phyloP scores from a whole-genome alignment of 2,329 filamentous ascomycete genomes.

The Hymenoscyphus occultus region DNA sequence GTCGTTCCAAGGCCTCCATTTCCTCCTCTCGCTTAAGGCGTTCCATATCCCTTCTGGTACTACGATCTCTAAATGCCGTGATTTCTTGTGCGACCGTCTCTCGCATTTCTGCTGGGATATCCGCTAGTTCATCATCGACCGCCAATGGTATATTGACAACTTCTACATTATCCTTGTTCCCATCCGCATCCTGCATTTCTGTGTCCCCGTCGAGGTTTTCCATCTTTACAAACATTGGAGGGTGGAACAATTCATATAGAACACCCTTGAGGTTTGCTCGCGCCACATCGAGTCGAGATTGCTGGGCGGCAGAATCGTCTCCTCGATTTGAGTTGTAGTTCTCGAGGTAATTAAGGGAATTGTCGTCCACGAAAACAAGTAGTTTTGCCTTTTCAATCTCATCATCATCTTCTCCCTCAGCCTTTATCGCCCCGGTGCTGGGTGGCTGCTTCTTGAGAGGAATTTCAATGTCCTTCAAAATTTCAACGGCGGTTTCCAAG shows the following conservation, averaged over 20 bases:
- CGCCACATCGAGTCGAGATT: conserved; percentile 68
- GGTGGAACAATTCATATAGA: conserved; percentile 70
- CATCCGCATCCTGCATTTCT: conserved; percentile 62
- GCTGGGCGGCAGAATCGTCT: conserved; percentile 58
- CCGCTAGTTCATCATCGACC: conserved; percentile 87
- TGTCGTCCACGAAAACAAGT: conserved; percentile 75
- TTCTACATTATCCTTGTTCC: conserved; percentile 66
- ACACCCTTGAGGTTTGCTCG: conserved; percentile 65
- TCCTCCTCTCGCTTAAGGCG: conserved; percentile 87
- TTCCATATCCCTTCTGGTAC: conserved; percentile 83
- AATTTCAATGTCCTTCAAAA: conserved; percentile 77
- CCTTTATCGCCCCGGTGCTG: conserved; percentile 41
- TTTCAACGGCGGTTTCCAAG: conserved; percentile 77
- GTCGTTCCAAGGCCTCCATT: conserved; percentile 80
- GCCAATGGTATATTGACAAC: conserved; percentile 86
- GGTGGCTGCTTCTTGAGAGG: conserved; percentile 72
- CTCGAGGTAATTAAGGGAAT: conserved; percentile 80
- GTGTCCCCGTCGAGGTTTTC: conserved; percentile 65
- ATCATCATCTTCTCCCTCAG: conserved; percentile 41
- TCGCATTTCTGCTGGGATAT: conserved; percentile 94
- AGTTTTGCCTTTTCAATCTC: conserved; percentile 64
- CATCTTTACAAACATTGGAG: conserved; percentile 46
- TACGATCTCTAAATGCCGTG: conserved; percentile 87
- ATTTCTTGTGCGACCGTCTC: conserved; percentile 95
- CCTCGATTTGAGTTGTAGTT: conserved; percentile 68